A percentile compares a stretch with the other conserved stretches of the same genome.
These are phyloP conservation scores for Exophiala spinifera DNA, from an alignment of 2,329 filamentous ascomycete genomes.

Conservation along the genomic window DNA sequence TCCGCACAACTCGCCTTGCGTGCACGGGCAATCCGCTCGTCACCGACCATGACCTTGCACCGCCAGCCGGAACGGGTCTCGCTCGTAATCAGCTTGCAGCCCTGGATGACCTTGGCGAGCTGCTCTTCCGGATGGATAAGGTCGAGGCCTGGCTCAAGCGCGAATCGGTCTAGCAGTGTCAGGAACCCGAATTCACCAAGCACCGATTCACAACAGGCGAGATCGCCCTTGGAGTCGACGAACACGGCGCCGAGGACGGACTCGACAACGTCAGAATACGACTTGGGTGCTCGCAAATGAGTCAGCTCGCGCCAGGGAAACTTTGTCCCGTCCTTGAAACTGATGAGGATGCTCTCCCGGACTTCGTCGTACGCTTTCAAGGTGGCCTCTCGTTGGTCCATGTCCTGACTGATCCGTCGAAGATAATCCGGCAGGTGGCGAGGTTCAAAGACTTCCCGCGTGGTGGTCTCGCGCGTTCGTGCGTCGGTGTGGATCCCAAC, in stretches of 20 bases:
- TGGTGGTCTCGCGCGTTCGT: constrained; percentile 30
- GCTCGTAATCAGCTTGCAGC: neutral
- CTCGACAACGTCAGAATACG: constrained; percentile 81
- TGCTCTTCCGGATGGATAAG: constrained; percentile 8
- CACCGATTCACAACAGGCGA: constrained; percentile 59
- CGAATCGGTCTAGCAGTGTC: constrained; percentile 24
- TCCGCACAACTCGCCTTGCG: constrained; percentile 16
- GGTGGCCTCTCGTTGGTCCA: constrained; percentile 6
- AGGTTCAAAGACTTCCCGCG: constrained; percentile 29
- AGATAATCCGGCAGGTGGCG: constrained; percentile 23
- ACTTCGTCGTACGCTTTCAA: constrained; percentile 44
- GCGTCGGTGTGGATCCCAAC: constrained; percentile 20
- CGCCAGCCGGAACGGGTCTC: constrained; percentile 5
- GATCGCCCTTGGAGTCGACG: constrained; percentile 66
- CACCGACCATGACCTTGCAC: constrained; percentile 17
- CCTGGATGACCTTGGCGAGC: neutral
- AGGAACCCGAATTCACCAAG: constrained; percentile 62
- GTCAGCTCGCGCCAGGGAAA: constrained; percentile 79
- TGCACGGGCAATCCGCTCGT: constrained; percentile 6
- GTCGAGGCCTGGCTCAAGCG: constrained; percentile 17
- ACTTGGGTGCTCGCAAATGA: constrained; percentile 66
- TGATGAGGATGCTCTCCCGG: constrained; percentile 48
- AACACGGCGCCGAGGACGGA: constrained; percentile 77
- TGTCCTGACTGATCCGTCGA: constrained; percentile 2
- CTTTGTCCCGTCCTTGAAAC: constrained; percentile 48